phyloP scores from a whole-genome alignment of 2,329 filamentous ascomycete genomes.

The Calonectria pteridis region DNA sequence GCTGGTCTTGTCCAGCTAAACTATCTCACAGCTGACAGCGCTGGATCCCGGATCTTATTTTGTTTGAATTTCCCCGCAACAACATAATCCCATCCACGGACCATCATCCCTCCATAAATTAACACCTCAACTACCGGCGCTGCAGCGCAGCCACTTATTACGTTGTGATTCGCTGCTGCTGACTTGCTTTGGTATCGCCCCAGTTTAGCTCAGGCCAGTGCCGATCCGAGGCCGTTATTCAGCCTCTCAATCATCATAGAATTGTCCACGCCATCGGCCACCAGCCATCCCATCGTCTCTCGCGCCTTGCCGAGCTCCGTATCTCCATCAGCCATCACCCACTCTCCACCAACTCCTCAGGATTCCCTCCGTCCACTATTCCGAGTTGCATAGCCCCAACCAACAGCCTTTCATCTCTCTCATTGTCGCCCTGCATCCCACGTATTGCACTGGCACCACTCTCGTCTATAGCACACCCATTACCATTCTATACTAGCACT shows the following conservation, averaged over 20 bases:
- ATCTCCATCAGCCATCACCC: background rate
- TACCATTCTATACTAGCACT: too few species aligned
- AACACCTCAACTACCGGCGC: background rate
- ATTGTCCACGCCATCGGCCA: background rate
- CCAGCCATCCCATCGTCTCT: background rate
- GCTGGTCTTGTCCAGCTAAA: background rate
- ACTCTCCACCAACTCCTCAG: background rate
- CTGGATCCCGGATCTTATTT: background rate
- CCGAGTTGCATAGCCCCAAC: background rate
- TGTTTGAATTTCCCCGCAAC: background rate
- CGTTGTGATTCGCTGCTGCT: background rate
- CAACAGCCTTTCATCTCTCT: background rate
- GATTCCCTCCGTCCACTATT: background rate
- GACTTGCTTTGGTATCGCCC: background rate
- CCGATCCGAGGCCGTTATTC: slow-evolving; percentile 12
- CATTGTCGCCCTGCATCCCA: background rate
- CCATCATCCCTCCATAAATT: background rate
- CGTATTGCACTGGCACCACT: background rate
- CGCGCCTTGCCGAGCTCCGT: background rate
- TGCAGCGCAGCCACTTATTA: background rate
- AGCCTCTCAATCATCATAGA: slow-evolving; percentile 17
- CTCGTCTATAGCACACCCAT: background rate
- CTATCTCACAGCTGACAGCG: background rate
- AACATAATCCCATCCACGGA: background rate
- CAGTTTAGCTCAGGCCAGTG: slow-evolving; percentile 12